Evolutionary conservation across 768 basidiomycete genomes (phyloP), one percentile per base, ranked within the genome.

Genomic region (Mrakia gelida): DNA sequence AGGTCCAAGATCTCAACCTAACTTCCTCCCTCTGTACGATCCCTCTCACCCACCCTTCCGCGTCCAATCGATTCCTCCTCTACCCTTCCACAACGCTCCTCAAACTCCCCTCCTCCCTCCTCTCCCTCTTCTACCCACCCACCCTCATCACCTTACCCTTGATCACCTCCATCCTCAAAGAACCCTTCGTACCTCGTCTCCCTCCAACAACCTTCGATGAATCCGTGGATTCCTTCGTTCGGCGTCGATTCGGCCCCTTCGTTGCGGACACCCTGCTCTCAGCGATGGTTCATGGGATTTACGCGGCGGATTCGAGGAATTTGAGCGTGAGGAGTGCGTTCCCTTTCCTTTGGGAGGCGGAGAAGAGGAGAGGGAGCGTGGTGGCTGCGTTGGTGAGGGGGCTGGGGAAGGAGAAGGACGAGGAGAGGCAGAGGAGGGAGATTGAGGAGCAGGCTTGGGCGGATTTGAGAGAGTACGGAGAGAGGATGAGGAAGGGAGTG

Each of bases 201-300:
- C 82, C 1, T 80, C 32, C 49, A 26, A 30, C 81, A 76, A 62
- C 62, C 78, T 13, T 85, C 2, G 96, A 99, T 83, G 94, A 97
- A 81, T 91, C 90, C 0, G 87, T 98, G 11, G 90, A 98, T 80
- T 84, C 89, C 0, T 92, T 98, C 80, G 82, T 98, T 75, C 83
- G 88, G 0, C 87, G 92, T 18, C 87, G 93, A 32, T 92, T 97
- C 76, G 92, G 93, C 0, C 83, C 86, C 9, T 84, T 86, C 2
- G 88, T 95, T 81, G 93, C 95, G 1, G 88, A 89, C 23, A 87
- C 88, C 3, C 87, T 98, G 75, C 90, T 92, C 61, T 93, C 88
- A 49, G 91, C 95, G 0, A 86, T 97, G 77, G 89, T 94, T 0
- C 95, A 97, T 81, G 96, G 96, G 0, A 92, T 98, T 75, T 98